These are phyloP conservation scores for Cordyceps fumosorosea DNA, from an alignment of 2,329 filamentous ascomycete genomes.

Conservation along the genomic window DNA sequence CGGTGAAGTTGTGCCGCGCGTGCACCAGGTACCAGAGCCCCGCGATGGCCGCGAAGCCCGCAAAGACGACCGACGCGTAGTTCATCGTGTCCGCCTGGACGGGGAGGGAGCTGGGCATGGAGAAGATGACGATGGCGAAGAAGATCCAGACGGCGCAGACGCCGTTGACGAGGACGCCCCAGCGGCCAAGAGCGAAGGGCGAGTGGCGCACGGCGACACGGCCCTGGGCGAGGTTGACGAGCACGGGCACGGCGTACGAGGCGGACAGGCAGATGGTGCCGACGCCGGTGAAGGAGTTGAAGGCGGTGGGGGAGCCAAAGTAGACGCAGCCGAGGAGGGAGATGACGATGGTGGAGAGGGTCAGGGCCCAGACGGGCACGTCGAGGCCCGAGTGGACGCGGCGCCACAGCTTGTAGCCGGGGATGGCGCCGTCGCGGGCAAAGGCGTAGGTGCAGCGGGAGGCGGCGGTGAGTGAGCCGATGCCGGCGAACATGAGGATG, in stretches of 20 bases:
- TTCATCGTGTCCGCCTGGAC: constrained; percentile 55
- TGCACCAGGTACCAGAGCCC: constrained; percentile 57
- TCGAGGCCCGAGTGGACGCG: constrained; percentile 58
- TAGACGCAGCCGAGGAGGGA: constrained; percentile 71
- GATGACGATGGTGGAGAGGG: constrained; percentile 61
- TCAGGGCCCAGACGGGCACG: constrained; percentile 63
- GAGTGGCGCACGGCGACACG: constrained; percentile 61
- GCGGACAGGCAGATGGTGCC: constrained; percentile 72
- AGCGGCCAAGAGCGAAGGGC: constrained; percentile 60
- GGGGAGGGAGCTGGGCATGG: constrained; percentile 61
- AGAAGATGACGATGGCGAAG: constrained; percentile 66
- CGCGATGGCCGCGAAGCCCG: constrained; percentile 54
- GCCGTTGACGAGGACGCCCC: constrained; percentile 63
- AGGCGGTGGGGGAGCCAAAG: constrained; percentile 69
- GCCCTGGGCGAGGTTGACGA: constrained; percentile 61
- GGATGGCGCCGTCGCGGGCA: constrained; percentile 67
- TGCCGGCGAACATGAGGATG: constrained; percentile 70
- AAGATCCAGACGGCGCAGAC: constrained; percentile 64
- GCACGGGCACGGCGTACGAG: constrained; percentile 69
- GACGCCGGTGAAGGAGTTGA: constrained; percentile 73
- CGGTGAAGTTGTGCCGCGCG: constrained; percentile 57
- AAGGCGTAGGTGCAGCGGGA: constrained; percentile 72
- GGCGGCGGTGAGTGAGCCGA: constrained; percentile 67
- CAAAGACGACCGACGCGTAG: constrained; percentile 61
- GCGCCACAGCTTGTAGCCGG: constrained; percentile 60